Evolutionary conservation across 768 basidiomycete genomes (phyloP).

Genomic region (Chiua virens): DNA sequence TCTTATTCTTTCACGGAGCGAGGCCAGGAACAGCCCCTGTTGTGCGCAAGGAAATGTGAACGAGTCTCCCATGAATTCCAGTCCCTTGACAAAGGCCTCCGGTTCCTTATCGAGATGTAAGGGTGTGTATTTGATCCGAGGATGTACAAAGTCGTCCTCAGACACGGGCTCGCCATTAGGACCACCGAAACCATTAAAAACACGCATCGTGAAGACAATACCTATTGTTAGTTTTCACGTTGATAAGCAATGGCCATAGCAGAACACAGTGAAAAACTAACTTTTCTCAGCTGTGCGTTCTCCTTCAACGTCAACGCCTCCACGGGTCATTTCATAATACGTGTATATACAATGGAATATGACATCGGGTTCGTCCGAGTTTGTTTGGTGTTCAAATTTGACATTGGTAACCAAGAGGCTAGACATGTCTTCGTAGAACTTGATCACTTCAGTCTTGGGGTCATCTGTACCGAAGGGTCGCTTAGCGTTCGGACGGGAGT

Average conservation of each 20-base stretch:
- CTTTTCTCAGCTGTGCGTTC: slow-evolving; percentile 36
- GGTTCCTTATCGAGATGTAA: slow-evolving; percentile 62
- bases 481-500: slow-evolving; percentile 33
- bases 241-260: background rate
- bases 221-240: slow-evolving; percentile 37
- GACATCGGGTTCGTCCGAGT: slow-evolving; percentile 46
- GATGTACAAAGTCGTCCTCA: slow-evolving; percentile 33
- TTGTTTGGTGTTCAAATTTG: slow-evolving; percentile 41
- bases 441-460: slow-evolving; percentile 59
- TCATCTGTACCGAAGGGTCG: slow-evolving; percentile 46
- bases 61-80: slow-evolving; percentile 59
- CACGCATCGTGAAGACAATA: slow-evolving; percentile 58
- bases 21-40: slow-evolving; percentile 64
- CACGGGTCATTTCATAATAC: slow-evolving; percentile 34
- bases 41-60: slow-evolving; percentile 74
- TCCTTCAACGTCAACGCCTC: slow-evolving; percentile 33
- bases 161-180: slow-evolving; percentile 33
- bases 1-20: slow-evolving; percentile 53
- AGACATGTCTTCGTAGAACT: slow-evolving; percentile 84
- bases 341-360: slow-evolving; percentile 71
- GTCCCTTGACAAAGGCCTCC: slow-evolving; percentile 50
- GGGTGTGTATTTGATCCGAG: slow-evolving; percentile 56
- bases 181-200: slow-evolving; percentile 39
- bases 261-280: slow-evolving; percentile 8
- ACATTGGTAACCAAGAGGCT: slow-evolving; percentile 70